Conservation (phyloP, 1,284 basidiomycete species). For the Apiotrichum sp. region DNA sequence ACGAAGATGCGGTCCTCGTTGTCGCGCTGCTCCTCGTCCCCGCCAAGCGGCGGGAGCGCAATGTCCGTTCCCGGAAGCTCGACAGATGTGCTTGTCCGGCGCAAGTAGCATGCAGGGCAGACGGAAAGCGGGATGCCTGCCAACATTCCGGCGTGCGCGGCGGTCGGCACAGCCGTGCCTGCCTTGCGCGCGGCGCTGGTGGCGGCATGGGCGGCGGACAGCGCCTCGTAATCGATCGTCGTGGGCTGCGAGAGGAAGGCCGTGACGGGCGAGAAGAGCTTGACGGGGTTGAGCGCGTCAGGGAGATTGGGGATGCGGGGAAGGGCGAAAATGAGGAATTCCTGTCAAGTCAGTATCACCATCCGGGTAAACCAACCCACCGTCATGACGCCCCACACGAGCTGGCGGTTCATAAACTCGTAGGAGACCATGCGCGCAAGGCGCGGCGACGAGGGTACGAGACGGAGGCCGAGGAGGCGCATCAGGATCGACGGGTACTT, state of each 20-base stretch:
- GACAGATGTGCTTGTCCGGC: conserved; percentile 22
- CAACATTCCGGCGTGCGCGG: conserved; percentile 35
- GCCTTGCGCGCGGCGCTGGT: conserved; percentile 13
- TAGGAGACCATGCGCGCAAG: conserved; percentile 85
- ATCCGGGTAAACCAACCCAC: conserved; percentile 51
- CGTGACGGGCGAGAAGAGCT: conserved; percentile 34
- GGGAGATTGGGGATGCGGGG: conserved; percentile 66
- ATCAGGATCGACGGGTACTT: conserved; percentile 82
- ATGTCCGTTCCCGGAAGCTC: conserved; percentile 23
- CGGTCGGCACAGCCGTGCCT: conserved; percentile 1
- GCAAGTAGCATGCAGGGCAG: conserved; percentile 49
- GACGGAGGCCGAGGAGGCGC: conserved; percentile 68
- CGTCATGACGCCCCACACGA: conserved; percentile 98
- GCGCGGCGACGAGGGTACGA: conserved; percentile 67
- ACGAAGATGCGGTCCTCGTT: conserved; percentile 40
- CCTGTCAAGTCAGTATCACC: conserved; percentile 52
- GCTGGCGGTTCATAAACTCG: conserved; percentile 98
- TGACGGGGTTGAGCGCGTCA: conserved; percentile 53
- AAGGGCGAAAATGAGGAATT: conserved; percentile 88
- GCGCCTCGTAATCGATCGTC: conserved; percentile 27
- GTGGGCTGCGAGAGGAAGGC: conserved; percentile 22
- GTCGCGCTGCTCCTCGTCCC: conserved; percentile 10
- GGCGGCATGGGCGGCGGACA: conserved; percentile 3
- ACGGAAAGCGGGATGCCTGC: conserved; percentile 37
- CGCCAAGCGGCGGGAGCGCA: conserved; percentile 10